Evolutionary conservation across 2,329 filamentous ascomycete genomes (phyloP).

Genomic region (Colletotrichum coccodes): DNA sequence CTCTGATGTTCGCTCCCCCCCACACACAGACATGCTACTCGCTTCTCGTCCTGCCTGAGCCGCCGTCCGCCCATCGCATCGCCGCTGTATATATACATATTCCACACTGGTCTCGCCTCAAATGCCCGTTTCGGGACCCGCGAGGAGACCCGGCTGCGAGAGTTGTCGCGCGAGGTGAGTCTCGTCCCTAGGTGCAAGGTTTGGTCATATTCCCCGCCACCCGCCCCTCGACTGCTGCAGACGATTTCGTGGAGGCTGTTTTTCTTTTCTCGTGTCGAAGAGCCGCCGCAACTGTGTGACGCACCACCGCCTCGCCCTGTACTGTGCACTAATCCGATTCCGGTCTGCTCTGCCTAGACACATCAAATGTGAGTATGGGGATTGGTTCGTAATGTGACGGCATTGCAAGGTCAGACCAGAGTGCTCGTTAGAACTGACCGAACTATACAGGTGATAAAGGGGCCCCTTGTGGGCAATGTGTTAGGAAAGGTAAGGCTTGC

Average conservation of each 20-base stretch:
- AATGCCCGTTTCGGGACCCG: slow-evolving; percentile 4
- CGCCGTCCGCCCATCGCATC: too few relatives aligned
- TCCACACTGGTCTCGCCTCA: too few relatives aligned
- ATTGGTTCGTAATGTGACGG: background rate
- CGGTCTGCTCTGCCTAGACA: background rate
- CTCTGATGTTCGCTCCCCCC: background rate
- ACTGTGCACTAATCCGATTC: background rate
- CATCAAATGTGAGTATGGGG: slow-evolving; percentile 22
- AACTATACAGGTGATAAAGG: slow-evolving; percentile 10
- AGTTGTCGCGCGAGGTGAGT: slow-evolving; percentile 20
- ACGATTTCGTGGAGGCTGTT: too few relatives aligned
- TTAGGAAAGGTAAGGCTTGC: background rate
- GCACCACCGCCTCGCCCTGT: background rate
- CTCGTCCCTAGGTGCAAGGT: background rate
- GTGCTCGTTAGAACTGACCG: background rate
- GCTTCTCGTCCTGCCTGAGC: background rate
- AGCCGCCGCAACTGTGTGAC: background rate
- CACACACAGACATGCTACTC: background rate
- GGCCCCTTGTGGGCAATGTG: slow-evolving; percentile 16
- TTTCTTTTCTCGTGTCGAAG: background rate
- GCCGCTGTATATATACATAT: background rate
- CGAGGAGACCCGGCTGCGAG: slow-evolving; percentile 16
- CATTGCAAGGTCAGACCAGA: too few relatives aligned
- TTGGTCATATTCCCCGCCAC: too few relatives aligned
- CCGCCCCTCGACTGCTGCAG: too few relatives aligned